Base-by-base conservation (phyloP, 1,139 yeast species). In the Pichia sp. region DNA sequence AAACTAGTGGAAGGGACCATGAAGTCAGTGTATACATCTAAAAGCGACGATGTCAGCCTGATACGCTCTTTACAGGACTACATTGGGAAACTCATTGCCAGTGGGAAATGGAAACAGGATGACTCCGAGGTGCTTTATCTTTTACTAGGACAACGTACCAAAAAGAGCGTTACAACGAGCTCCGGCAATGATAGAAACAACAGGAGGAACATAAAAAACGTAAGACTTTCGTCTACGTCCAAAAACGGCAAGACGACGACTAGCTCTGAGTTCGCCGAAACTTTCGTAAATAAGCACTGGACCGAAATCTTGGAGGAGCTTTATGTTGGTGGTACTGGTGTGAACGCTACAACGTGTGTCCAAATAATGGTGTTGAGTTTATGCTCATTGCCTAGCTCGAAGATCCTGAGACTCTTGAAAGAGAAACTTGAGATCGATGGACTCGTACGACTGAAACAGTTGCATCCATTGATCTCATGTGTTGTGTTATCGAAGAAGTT, bases 281-380 rank as follows among this genome's bases (percentile, higher is more conserved):
- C 63, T 41, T 86, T 85, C 66, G 81, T 84, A 0, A 73, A 73
- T 24, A 63, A 69, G 1, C 69, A 74, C 14, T 85, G 90, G 90
- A 70, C 84, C 20, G 84, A 81, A 58, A 67, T 70, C 16, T 64
- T 86, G 50, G 92, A 86, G 62, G 72, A 72, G 41, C 66, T 81
- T 52, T 85, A 80, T 68, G 76, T 77, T 8, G 77, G 76, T 51
- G 90, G 89, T 3, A 72, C 71, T 29, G 81, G 87, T 48, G 67
- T 78, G 7, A 77, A 80, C 62, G 74, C 83, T 0, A 68, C 72
- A 7, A 60, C 64, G 0, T 73, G 81, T 16, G 76, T 76, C 60
- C 74, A 81, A 40, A 65, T 84, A 4, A 80, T 79, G 75, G 64
- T 83, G 1, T 61, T 85, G 1, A 77, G 86, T 0, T 55, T 85